These are phyloP conservation scores for Geotrichum armillariae DNA, from an alignment of 1,139 yeast genomes.

Conservation along the genomic window DNA sequence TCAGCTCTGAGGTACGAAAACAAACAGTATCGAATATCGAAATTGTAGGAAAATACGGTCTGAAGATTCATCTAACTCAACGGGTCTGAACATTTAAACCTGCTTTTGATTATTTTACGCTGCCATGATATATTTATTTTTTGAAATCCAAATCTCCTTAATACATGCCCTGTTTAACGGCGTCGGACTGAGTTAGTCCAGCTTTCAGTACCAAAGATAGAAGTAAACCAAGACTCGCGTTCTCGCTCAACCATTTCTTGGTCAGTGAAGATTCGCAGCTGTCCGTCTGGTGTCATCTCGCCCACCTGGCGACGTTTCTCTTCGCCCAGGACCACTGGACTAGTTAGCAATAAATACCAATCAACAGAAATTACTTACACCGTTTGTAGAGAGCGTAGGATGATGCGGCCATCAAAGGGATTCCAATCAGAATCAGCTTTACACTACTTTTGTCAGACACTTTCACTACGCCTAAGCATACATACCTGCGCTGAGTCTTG, in stretches of 20 bases:
- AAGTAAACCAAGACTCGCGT: conserved; percentile 41
- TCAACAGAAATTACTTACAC: conserved; percentile 29
- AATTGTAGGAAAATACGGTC: conserved; percentile 4
- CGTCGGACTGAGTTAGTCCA: conserved; percentile 20
- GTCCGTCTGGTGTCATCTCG: conserved; percentile 50
- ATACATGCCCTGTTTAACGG: neutral
- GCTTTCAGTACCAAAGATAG: conserved; percentile 45
- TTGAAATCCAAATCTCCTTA: neutral
- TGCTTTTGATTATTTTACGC: neutral
- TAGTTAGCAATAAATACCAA: conserved; percentile 1
- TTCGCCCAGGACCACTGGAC: conserved; percentile 43
- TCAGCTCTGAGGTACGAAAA: too few relatives aligned
- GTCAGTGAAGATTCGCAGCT: conserved; percentile 46
- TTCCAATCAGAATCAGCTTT: conserved; percentile 44
- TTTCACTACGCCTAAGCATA: neutral
- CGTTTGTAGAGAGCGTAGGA: conserved; percentile 41
- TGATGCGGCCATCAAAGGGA: conserved; percentile 44
- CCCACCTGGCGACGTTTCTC: conserved; percentile 51
- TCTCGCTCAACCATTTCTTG: conserved; percentile 45
- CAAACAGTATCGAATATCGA: too few relatives aligned
- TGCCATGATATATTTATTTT: neutral
- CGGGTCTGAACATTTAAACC: neutral
- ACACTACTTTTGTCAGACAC: conserved; percentile 29
- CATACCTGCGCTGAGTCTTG: conserved; percentile 21
- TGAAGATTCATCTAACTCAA: conserved; percentile 1